Evolutionary conservation across 192 early-diverging fungal genomes (phyloP).

Genomic region (Coemansia umbellata): DNA sequence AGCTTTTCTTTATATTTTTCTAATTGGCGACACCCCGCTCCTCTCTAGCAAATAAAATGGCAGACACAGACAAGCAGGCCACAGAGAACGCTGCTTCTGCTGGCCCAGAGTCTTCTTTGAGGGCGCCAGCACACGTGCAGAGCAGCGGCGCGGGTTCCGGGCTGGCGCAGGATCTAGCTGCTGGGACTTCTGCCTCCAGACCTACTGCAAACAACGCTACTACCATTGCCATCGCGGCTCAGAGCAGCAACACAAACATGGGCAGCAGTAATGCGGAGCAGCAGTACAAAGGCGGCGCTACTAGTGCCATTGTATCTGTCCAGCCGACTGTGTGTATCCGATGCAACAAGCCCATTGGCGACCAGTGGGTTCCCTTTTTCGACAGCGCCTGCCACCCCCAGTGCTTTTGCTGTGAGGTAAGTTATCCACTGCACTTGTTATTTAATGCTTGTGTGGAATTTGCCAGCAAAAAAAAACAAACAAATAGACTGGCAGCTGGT

Average conservation of each 20-base stretch:
- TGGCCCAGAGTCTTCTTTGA: conserved; percentile 1
- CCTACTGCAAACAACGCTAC: not conserved
- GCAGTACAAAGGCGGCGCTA: conserved; percentile 11
- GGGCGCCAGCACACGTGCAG: not conserved
- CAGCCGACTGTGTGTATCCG: conserved; percentile 53
- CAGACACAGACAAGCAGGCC: conserved; percentile 14
- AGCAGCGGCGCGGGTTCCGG: not conserved
- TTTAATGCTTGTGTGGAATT: conserved; percentile 1
- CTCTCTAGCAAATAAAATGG: conserved; percentile 1
- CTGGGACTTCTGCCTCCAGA: not conserved
- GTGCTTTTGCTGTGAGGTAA: conserved; percentile 93
- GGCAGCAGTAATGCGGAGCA: conserved; percentile 4
- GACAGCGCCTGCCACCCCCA: conserved; percentile 84
- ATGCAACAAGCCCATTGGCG: conserved; percentile 70
- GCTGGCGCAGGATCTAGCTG: no score
- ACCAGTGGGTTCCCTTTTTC: conserved; percentile 89
- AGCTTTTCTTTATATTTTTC: not conserved
- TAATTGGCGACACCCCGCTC: not conserved
- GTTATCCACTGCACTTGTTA: conserved; percentile 8
- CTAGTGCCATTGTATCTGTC: conserved; percentile 17
- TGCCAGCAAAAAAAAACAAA: no score
- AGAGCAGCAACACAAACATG: no score
- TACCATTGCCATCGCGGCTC: not conserved
- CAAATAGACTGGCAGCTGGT: no score
- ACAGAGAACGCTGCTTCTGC: conserved; percentile 3